phyloP scores from a whole-genome alignment of 345 rosid species.

The Rhizophora apiculata region DNA sequence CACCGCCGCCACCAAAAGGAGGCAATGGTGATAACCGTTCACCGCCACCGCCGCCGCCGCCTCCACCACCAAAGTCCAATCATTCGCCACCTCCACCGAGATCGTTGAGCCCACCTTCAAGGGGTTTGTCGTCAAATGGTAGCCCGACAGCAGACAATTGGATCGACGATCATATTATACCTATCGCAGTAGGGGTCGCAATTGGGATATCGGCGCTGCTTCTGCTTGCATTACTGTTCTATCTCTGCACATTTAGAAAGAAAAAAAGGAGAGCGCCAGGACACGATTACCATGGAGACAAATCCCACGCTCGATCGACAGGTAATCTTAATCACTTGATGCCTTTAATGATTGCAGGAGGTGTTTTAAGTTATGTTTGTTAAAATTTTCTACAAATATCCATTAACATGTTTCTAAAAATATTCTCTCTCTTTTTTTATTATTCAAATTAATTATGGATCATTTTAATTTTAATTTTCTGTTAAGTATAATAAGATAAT shows the following conservation, averaged over 20 bases:
- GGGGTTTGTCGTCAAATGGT: conserved; percentile 9
- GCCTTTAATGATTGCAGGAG: too few relatives aligned
- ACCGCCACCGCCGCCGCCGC: conserved; percentile 20
- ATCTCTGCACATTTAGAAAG: conserved; percentile 38
- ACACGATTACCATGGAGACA: conserved; percentile 37
- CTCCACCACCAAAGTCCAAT: conserved; percentile 33
- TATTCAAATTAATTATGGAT: too few relatives aligned
- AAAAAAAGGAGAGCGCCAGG: conserved; percentile 42
- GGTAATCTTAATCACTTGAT: conserved; percentile 2
- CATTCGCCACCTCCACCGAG: conserved; percentile 30
- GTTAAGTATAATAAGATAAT: too few relatives aligned
- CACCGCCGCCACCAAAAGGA: background rate
- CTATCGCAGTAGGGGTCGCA: conserved; percentile 36
- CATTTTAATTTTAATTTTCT: too few relatives aligned
- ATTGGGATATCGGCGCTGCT: conserved; percentile 39
- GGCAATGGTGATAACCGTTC: background rate
- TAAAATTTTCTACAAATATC: too few relatives aligned
- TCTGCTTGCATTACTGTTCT: conserved; percentile 35
- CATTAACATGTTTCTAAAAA: too few relatives aligned
- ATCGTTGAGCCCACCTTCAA: conserved; percentile 19
- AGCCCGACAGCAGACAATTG: background rate
- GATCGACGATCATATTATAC: background rate
- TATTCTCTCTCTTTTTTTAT: too few relatives aligned
- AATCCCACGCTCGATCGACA: background rate
- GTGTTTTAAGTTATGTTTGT: too few relatives aligned